Evolutionary conservation across 192 early-diverging fungal species (phyloP), one percentile per base, ranked within the genome.

Genomic region (Glomus cerebriforme): DNA sequence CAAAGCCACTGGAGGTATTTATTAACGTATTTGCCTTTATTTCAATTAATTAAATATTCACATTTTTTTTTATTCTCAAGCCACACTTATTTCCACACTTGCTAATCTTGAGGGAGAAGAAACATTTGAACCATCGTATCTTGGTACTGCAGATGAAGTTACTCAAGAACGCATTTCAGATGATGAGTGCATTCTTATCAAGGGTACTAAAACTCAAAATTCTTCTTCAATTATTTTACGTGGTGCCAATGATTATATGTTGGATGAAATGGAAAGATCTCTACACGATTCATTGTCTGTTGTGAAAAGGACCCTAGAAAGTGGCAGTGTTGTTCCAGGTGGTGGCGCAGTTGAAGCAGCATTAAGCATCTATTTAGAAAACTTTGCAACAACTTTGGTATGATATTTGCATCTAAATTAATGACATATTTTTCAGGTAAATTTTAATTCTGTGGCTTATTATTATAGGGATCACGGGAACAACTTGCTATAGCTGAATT

Each of bases 231-330:
- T 99, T 45, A 96, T 99, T 79, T 89, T 99, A 82, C 96, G 98
- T 79, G 98, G 98, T 35, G 97, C 98, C 64, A 99, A 98, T 84
- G 98, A 99, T 82, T 99, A 93, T 80, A 97, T 98, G 97, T 87
- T 99, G 66, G 98, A 99, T 75, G 98, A 99, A 87, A 99, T 99
- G 97, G 98, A 99, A 85, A 90, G 98, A 67, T 94, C 96, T 29
- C 81, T 99, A 75, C 98, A 99, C 81, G 98, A 99, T 87, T 88
- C 92, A 58, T 80, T 99, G 79, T 96, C 95, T 81, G 96, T 96
- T 19, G 96, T 99, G 66, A 98, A 98, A 91, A 89, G 98, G 31
- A 98, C 97, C 7, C 86, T 99, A 66, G 98, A 99, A 84, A 95
- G 93, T 73, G 95, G 96, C 58, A 91, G 91, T 35, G 96, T 98